Conservation (phyloP, 1,284 basidiomycete species). For the Heterobasidion occidentale region DNA sequence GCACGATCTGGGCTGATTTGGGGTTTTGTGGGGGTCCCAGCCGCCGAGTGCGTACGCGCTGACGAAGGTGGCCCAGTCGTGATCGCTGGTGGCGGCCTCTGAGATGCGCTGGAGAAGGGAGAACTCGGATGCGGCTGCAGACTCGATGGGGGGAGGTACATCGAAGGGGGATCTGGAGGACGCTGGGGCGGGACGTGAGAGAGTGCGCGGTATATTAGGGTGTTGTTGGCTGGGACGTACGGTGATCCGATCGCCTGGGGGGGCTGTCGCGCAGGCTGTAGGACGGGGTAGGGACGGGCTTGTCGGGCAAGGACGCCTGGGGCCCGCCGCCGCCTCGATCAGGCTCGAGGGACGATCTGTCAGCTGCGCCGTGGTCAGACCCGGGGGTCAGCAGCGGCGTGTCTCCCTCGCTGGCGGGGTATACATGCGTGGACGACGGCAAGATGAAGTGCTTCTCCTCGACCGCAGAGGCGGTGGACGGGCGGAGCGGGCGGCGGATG, state of each 20-base stretch:
- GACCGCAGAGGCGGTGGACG: conserved; percentile 27
- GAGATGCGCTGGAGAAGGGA: conserved; percentile 11
- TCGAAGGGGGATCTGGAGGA: neutral
- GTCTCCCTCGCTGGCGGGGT: conserved; percentile 7
- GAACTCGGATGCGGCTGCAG: conserved; percentile 12
- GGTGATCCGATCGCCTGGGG: no score
- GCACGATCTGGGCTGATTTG: conserved; percentile 48
- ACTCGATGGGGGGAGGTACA: neutral
- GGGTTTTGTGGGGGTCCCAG: conserved; percentile 76
- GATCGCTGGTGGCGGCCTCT: conserved; percentile 27
- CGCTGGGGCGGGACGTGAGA: no score
- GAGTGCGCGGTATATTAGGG: no score
- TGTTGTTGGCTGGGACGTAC: no score
- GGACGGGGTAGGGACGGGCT: no score
- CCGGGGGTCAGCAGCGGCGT: conserved; percentile 1
- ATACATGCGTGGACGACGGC: conserved; percentile 5
- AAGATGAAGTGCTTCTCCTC: conserved; percentile 22
- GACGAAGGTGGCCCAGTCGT: conserved; percentile 74
- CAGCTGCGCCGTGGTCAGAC: conserved; percentile 1
- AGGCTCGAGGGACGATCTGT: no score
- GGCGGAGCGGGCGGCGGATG: conserved; percentile 1
- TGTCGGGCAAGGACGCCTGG: no score
- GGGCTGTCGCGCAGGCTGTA: no score
- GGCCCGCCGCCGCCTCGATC: no score
- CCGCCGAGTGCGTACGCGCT: conserved; percentile 67